Conservation (phyloP, 257 asterid genomes). For the Fraxinus pennsylvanica region DNA sequence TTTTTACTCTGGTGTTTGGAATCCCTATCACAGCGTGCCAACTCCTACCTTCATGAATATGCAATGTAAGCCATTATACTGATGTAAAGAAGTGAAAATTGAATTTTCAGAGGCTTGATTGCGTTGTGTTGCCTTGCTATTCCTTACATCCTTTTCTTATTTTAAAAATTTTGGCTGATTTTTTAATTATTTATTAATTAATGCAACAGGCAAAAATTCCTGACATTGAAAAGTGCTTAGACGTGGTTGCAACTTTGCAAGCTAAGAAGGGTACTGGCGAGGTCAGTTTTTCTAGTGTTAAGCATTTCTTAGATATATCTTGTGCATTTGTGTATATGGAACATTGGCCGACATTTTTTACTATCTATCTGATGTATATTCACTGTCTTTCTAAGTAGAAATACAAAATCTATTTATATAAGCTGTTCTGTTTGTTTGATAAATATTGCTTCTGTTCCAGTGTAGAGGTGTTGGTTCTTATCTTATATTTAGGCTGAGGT, state of each 20-base stretch:
- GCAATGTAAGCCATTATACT: slow-evolving; percentile 7
- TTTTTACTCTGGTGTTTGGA: background rate
- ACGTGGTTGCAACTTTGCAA: slow-evolving; percentile 73
- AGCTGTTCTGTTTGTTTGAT: background rate
- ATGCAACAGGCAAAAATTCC: slow-evolving; percentile 82
- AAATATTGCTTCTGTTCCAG: background rate
- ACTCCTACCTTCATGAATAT: background rate
- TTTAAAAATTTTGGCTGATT: slow-evolving; percentile 12
- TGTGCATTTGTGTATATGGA: background rate
- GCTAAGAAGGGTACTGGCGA: slow-evolving; percentile 79
- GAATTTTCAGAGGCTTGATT: background rate
- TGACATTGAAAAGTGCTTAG: slow-evolving; percentile 89
- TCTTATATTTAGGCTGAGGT: background rate
- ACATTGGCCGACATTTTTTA: background rate
- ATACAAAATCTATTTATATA: background rate
- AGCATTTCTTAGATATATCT: slow-evolving; percentile 4
- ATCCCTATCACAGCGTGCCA: background rate
- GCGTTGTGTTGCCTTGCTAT: slow-evolving; percentile 1
- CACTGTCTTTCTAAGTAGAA: background rate
- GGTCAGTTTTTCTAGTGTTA: slow-evolving; percentile 56
- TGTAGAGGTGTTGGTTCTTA: background rate
- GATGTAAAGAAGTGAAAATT: background rate
- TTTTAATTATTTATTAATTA: background rate
- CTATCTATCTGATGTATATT: background rate
- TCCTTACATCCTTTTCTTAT: slow-evolving; percentile 16